Evolutionary conservation across 371 early-diverging fungal species (phyloP).

Genomic region (Mucor lusitanicus): DNA sequence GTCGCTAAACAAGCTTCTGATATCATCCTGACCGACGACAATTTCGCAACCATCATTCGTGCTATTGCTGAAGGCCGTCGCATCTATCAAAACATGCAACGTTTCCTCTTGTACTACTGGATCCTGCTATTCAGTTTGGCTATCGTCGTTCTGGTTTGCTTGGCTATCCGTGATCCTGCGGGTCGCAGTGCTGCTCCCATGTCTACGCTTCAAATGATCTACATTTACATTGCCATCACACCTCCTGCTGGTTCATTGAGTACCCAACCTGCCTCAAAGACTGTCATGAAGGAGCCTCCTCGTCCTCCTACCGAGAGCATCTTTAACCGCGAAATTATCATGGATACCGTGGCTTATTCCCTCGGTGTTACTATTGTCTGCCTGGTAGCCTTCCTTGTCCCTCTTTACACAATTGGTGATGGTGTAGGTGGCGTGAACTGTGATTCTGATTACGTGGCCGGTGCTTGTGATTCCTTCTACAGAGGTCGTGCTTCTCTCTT

Average conservation of each 20-base stretch:
- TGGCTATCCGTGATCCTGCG: conserved; percentile 75
- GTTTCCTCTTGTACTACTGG: conserved; percentile 86
- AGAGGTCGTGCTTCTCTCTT: conserved; percentile 69
- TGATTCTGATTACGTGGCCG: conserved; percentile 55
- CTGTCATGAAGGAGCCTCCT: conserved; percentile 84
- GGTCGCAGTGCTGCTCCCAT: conserved; percentile 68
- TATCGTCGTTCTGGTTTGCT: conserved; percentile 65
- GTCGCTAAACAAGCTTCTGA: conserved; percentile 92
- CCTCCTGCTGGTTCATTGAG: conserved; percentile 84
- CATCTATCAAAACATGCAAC: conserved; percentile 91
- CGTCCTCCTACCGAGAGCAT: conserved; percentile 74
- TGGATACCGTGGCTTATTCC: conserved; percentile 33
- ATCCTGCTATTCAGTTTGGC: conserved; percentile 49
- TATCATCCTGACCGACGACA: conserved; percentile 86
- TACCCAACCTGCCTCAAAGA: conserved; percentile 76
- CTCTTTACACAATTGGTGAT: conserved; percentile 53
- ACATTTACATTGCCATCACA: conserved; percentile 37
- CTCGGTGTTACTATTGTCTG: conserved; percentile 60
- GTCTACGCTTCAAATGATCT: conserved; percentile 40
- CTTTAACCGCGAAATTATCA: conserved; percentile 45
- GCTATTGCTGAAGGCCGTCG: conserved; percentile 86
- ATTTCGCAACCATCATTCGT: conserved; percentile 84
- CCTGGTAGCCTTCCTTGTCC: conserved; percentile 59
- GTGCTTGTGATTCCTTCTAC: conserved; percentile 65
- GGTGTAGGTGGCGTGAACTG: conserved; percentile 66